Evolutionary conservation across 73 alveolate genomes (phyloP), one percentile per base, ranked within the genome.

Genomic region (Paramecium pentaurelia): DNA sequence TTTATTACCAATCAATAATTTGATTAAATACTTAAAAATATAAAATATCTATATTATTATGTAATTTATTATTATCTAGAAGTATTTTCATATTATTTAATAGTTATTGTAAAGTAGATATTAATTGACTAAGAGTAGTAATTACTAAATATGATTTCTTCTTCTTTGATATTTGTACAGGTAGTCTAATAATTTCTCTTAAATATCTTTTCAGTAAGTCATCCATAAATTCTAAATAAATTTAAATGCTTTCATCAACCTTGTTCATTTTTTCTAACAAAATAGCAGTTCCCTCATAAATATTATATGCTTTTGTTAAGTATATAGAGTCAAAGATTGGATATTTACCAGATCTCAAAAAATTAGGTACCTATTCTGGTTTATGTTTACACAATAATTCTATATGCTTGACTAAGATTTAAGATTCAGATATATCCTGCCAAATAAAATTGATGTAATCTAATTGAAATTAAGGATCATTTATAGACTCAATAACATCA

Each of bases 391-490:
- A 37, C 27, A 73, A 38, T n/a, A 73, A 34, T 73, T 73, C 40
- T 30, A 73, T 40, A 73, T 73, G 87, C 20, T 73, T 73, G 1
- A 73, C 32, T 40, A 73, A 73, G 8, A 73, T 73, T 36, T 32
- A 22, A 37, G 54, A 22, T 14, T 73, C 87, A 14, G 58, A 36
- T 12, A 73, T 34, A 12, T 73, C 37, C 16, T 73, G 11, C 87
- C 87, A 73, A 37, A 73, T 73, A 40, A 73, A 20, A 73, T 73
- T 73, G 1, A 73, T 73, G 20, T 73, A 73, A 73, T 73, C 87
- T 37, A 73, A 73, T 37, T 37, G 9, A 7, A 34, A 30, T n/a
- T 73, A 12, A 36, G 58, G 60, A 12, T 32, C 34, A 73, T 36
- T 10, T 73, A 73, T 37, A 16, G 34, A 8, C 12, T 44, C 71